Conservation (phyloP, 805 yeast genomes). For the Lipomyces spencermartinsiae region DNA sequence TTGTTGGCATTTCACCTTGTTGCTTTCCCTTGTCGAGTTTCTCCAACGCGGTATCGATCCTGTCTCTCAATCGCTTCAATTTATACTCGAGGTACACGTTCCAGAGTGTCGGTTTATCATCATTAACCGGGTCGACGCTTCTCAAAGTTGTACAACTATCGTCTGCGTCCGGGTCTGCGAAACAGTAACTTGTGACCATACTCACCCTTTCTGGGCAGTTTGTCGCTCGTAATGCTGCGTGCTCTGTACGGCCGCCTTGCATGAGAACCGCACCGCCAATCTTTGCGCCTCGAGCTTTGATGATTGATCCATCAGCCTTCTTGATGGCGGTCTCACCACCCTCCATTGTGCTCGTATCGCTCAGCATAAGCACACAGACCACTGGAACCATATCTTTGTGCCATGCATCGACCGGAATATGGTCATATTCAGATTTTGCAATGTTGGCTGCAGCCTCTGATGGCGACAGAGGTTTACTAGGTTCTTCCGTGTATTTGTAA, state of each 20-base stretch:
- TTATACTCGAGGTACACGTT: conserved; percentile 1
- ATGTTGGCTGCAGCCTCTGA: not conserved
- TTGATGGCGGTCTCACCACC: conserved; percentile 1
- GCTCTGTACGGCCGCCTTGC: not conserved
- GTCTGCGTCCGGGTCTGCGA: not conserved
- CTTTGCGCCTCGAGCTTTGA: conserved; percentile 2
- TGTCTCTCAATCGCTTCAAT: not conserved
- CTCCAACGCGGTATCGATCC: not conserved
- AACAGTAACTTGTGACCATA: not conserved
- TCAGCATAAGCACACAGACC: not conserved
- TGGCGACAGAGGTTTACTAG: conserved; percentile 1
- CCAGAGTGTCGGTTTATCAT: conserved; percentile 3
- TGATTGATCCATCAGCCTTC: not conserved
- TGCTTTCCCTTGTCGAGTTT: not conserved
- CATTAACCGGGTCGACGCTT: not conserved
- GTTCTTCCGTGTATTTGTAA: conserved; percentile 1
- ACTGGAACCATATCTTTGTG: conserved; percentile 2
- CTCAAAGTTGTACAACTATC: not conserved
- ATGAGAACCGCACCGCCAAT: not conserved
- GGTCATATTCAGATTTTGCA: not conserved
- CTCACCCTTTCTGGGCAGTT: conserved; percentile 1
- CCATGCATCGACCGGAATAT: not conserved
- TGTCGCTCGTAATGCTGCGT: not conserved
- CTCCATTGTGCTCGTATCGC: conserved; percentile 1
- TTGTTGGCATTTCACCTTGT: not conserved